Percentiles rank a stretch among this genome's conserved stretches.
These are phyloP conservation scores for Geosmithia morbida DNA, from an alignment of 2,329 filamentous ascomycete species.

Conservation along the genomic window DNA sequence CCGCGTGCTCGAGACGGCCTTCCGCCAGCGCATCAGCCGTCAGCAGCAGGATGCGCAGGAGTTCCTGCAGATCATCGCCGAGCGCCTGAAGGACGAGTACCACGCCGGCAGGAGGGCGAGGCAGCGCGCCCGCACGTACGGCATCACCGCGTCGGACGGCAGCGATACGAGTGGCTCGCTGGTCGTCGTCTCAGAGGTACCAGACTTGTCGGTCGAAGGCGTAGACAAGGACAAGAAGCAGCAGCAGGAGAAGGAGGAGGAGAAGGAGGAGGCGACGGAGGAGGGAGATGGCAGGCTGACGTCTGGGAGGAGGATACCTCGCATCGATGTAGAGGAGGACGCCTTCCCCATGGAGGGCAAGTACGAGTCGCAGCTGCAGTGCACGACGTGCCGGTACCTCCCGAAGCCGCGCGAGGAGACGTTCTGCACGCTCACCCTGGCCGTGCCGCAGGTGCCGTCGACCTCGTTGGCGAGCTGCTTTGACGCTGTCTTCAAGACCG, in stretches of 20 bases:
- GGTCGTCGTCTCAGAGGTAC: not conserved
- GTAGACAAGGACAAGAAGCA: not conserved
- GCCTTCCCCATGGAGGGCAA: slow-evolving; percentile 87
- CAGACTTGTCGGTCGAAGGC: not conserved
- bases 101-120: slow-evolving; percentile 69
- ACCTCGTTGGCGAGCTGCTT: slow-evolving; percentile 80
- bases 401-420: slow-evolving; percentile 70
- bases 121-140: slow-evolving; percentile 29
- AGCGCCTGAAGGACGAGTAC: slow-evolving; percentile 88
- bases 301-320: slow-evolving; percentile 3
- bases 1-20: slow-evolving; percentile 67
- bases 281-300: not conserved
- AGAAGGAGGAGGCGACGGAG: not conserved
- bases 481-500: slow-evolving; percentile 85
- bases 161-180: not conserved
- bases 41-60: slow-evolving; percentile 98
- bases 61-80: slow-evolving; percentile 85
- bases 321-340: slow-evolving; percentile 36
- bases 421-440: slow-evolving; percentile 85
- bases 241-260: not conserved
- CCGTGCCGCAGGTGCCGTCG: slow-evolving; percentile 71
- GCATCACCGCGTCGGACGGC: slow-evolving; percentile 4
- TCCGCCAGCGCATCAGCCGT: slow-evolving; percentile 78
- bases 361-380: slow-evolving; percentile 91
- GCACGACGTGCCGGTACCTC: slow-evolving; percentile 77